A percentile compares a stretch with the other conserved stretches of the same genome.
phyloP scores from a whole-genome alignment of 2,329 filamentous ascomycete genomes.

The Botrytis deweyae region DNA sequence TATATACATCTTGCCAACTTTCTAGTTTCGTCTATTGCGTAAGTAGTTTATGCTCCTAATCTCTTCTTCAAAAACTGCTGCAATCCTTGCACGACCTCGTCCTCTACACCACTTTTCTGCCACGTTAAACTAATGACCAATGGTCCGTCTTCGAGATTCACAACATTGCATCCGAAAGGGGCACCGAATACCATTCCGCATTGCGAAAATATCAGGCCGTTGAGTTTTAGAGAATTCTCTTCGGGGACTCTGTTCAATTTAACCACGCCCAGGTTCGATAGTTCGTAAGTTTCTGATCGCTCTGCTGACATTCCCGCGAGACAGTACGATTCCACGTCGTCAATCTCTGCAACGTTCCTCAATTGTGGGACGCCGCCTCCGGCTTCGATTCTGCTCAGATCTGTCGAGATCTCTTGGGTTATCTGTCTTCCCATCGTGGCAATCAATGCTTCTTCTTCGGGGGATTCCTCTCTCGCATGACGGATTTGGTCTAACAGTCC shows the following conservation, averaged over 20 bases:
- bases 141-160: constrained; percentile 25
- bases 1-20: too few species aligned
- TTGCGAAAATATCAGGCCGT: constrained; percentile 30
- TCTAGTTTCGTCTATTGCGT: too few species aligned
- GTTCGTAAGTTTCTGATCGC: constrained; percentile 25
- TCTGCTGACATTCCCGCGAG: neutral
- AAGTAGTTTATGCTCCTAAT: neutral
- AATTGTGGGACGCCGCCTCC: constrained; percentile 11
- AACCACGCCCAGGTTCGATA: constrained; percentile 33
- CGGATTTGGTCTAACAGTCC: constrained; percentile 18
- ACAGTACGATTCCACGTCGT: neutral
- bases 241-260: constrained; percentile 1
- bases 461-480: neutral
- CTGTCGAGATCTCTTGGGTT: constrained; percentile 21
- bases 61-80: neutral
- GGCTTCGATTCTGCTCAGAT: constrained; percentile 16
- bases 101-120: constrained; percentile 29
- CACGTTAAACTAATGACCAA: constrained; percentile 29
- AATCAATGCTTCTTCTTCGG: constrained; percentile 22
- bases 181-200: constrained; percentile 28
- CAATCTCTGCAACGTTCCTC: neutral
- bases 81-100: constrained; percentile 25
- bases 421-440: constrained; percentile 21
- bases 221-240: constrained; percentile 17
- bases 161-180: constrained; percentile 27